Base-by-base conservation (phyloP, 768 basidiomycete species). In the Coprinellus micaceus region DNA sequence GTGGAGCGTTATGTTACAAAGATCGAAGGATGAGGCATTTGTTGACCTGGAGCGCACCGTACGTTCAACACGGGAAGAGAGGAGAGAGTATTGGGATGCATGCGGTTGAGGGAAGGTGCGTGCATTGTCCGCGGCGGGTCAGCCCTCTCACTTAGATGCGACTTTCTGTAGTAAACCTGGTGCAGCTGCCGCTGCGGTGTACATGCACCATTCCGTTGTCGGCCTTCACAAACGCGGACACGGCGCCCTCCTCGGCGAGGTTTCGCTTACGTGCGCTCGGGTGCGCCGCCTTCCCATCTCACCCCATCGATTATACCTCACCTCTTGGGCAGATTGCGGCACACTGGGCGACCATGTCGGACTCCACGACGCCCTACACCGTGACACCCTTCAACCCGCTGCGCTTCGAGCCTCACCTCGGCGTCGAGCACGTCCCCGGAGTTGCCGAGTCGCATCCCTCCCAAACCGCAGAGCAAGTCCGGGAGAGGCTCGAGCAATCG, bases 61-160 rank as follows among this genome's bases (percentile, higher is more conserved):
- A 65, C 52, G 53, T 71, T 30, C 30, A 60, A 29, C 54, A 63
- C 25, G 61, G 58, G 19, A 63, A 62, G 29, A 58, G 54, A 17
- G 68, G 47, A 0, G 70, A 69, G 52, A 73, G 63, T 48, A 75
- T 79, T 25, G 79, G 79, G 0, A 61, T 73, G 0, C 79, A 77
- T 57, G 79, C 79, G 2, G 64, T 81, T 24, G 78, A 79, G 60
- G 79, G 79, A 55, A 79, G 77, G 78, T 77, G 30, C 37, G 69
- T 55, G 22, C 53, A 49, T 58, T 54, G 11, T 57, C 30, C 48
- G 58, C 53, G 24, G 10, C 19, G 17, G 19, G 37, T 15, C n/a
- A n/a, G n/a, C n/a, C n/a, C n/a, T n/a, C n/a, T n/a, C n/a, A n/a
- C n/a, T n/a, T n/a, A n/a, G n/a, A n/a, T n/a, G n/a, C n/a, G n/a